Percentiles rank a stretch among this genome's conserved stretches.
Conservation (phyloP, 306 rosid genomes). For the Elaeagnus macrophylla region DNA sequence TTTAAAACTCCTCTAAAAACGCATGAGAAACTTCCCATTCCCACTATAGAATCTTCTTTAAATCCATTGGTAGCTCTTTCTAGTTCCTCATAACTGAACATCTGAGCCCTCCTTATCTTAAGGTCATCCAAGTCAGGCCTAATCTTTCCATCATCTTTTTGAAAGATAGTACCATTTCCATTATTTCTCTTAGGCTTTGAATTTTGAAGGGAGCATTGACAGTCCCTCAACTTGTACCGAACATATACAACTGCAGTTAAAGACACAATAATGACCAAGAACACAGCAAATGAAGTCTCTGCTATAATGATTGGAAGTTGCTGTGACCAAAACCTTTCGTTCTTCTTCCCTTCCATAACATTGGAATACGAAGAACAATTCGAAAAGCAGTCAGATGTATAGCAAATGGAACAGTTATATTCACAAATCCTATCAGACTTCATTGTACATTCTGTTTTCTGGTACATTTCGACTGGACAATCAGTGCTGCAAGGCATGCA, state of each 20-base stretch:
- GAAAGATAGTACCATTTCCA: slow-evolving; percentile 32
- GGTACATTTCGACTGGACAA: slow-evolving; percentile 72
- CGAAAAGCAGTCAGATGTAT: slow-evolving; percentile 42
- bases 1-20: slow-evolving; percentile 71
- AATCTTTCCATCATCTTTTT: slow-evolving; percentile 43
- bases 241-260: slow-evolving; percentile 62
- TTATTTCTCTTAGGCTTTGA: slow-evolving; percentile 34
- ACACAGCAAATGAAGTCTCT: slow-evolving; percentile 60
- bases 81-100: slow-evolving; percentile 74
- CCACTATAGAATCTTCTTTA: slow-evolving; percentile 68
- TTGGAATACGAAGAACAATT: slow-evolving; percentile 49
- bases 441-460: slow-evolving; percentile 37
- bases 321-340: slow-evolving; percentile 55
- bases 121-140: slow-evolving; percentile 66
- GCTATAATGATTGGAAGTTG: slow-evolving; percentile 58
- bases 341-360: slow-evolving; percentile 28
- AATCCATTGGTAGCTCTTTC: slow-evolving; percentile 66
- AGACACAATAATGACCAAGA: slow-evolving; percentile 54
- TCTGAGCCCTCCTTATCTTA: slow-evolving; percentile 64
- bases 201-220: slow-evolving; percentile 41
- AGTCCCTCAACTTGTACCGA: slow-evolving; percentile 50
- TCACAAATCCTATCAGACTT: slow-evolving; percentile 59
- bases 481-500: slow-evolving; percentile 65
- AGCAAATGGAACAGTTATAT: slow-evolving; percentile 71
- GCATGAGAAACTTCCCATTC: slow-evolving; percentile 87